Evolutionary conservation across 805 yeast species (phyloP).

Genomic region (Brettanomyces naardenensis): DNA sequence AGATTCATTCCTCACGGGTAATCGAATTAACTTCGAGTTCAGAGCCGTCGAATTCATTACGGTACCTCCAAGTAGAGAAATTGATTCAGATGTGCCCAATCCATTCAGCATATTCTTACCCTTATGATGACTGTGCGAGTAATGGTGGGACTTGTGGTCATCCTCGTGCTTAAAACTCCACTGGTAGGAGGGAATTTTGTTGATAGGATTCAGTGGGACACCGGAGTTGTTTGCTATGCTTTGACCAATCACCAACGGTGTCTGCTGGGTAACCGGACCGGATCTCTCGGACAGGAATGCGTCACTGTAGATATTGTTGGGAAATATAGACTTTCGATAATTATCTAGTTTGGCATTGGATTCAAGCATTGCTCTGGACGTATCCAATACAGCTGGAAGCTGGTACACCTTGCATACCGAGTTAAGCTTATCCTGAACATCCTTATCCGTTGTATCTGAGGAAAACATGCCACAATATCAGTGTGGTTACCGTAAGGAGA

Average conservation of each 20-base stretch:
- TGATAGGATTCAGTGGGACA: conserved; percentile 23
- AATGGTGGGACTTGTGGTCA: conserved; percentile 13
- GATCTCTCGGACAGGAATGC: conserved; percentile 10
- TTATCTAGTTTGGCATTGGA: conserved; percentile 14
- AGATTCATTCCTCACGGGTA: conserved; percentile 17
- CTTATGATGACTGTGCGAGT: conserved; percentile 9
- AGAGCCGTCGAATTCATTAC: conserved; percentile 17
- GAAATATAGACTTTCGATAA: conserved; percentile 18
- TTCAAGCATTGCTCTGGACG: conserved; percentile 10
- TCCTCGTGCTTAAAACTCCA: conserved; percentile 26
- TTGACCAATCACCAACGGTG: conserved; percentile 25
- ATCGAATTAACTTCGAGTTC: conserved; percentile 20
- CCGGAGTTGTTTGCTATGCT: conserved; percentile 27
- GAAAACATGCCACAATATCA: conserved; percentile 15
- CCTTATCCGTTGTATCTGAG: conserved; percentile 9
- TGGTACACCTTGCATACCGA: conserved; percentile 16
- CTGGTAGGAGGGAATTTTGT: conserved; percentile 27
- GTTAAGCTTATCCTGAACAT: conserved; percentile 13
- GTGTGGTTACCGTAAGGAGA: no score
- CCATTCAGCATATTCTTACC: conserved; percentile 20
- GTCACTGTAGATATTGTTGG: conserved; percentile 13
- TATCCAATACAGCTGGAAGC: conserved; percentile 13
- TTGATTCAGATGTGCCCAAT: conserved; percentile 17
- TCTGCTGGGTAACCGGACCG: conserved; percentile 9
- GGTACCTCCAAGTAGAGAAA: conserved; percentile 22